Evolutionary conservation across 1,284 basidiomycete genomes (phyloP), one percentile per base, ranked within the genome.

Genomic region (Sutorius eximius): DNA sequence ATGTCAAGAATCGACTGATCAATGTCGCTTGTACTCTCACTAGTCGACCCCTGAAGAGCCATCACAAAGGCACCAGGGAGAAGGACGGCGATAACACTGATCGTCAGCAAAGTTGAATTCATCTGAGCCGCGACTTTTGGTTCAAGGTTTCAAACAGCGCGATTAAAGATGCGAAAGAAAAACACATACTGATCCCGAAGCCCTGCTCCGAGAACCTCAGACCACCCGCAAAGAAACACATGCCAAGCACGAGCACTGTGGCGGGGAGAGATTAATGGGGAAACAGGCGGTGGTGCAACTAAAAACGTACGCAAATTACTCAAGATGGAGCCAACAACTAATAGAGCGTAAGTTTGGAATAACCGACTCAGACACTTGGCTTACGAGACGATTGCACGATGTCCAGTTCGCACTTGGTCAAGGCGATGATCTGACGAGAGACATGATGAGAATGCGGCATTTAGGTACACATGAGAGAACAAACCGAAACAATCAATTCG

Each of bases 361-460:
- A 47, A 69, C 32, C 24, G 36, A 47, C 18, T 45, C 53, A 44
- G 56, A 47, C 48, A 64, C 7, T 50, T 33, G 10, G 60, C 91
- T 79, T 74, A 89, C 88, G 75, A 13, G 88, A 89, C 12, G 88
- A 80, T 73, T 95, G 93, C 0, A 95, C 93, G 51, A 96, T 82
- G 42, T 78, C 77, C 24, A 96, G 73, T 71, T 95, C 79, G 61
- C 93, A 94, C 71, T 95, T 85, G 7, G 78, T 70, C 18, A 95
- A 77, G 0, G 92, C 91, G 45, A 93, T 85, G 56, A 95, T 93
- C 82, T 93, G 69, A 69, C 30, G 62, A 45, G 65, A 66, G 33
- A 64, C 5, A 8, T 9, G 56, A 50, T 56, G 16, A 57, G 50
- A 24, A 57, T 44, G 47, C 7, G 8, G 47, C 34, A 43, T n/a